Percentiles rank a stretch among this genome's conserved stretches.
phyloP scores from a whole-genome alignment of 305 asterid species.

The Monarda citriodora region DNA sequence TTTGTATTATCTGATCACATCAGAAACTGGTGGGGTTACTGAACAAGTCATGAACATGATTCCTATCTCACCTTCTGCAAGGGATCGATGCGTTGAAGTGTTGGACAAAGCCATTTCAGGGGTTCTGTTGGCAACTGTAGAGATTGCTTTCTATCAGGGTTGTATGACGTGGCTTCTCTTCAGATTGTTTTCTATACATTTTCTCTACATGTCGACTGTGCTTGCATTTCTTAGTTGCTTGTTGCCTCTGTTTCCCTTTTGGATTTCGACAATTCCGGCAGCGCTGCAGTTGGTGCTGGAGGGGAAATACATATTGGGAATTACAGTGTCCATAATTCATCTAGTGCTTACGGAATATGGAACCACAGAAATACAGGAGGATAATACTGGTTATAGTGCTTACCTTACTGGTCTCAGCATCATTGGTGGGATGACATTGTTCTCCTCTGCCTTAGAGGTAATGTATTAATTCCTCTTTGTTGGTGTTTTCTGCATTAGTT shows the following conservation, averaged over 20 bases:
- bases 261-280: slow-evolving; percentile 89
- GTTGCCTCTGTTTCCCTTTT: slow-evolving; percentile 80
- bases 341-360: slow-evolving; percentile 86
- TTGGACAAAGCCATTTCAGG: slow-evolving; percentile 92
- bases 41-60: slow-evolving; percentile 90
- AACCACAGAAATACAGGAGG: slow-evolving; percentile 80
- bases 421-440: slow-evolving; percentile 96
- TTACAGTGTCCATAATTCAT: slow-evolving; percentile 63
- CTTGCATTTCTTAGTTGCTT: slow-evolving; percentile 82
- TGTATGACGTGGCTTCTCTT: slow-evolving; percentile 95
- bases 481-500: not conserved
- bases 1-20: slow-evolving; percentile 80
- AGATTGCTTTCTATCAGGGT: slow-evolving; percentile 91
- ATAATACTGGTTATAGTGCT: slow-evolving; percentile 81
- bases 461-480: slow-evolving; percentile 1
- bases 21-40: slow-evolving; percentile 97
- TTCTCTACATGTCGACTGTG: slow-evolving; percentile 89
- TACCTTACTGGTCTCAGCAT: slow-evolving; percentile 97
- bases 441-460: slow-evolving; percentile 91
- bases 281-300: slow-evolving; percentile 80
- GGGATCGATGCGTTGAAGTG: slow-evolving; percentile 84
- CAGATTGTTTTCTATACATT: slow-evolving; percentile 75
- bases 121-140: slow-evolving; percentile 84
- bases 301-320: slow-evolving; percentile 68
- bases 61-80: slow-evolving; percentile 75